Conservation (phyloP, 1,284 basidiomycete genomes). For the Pholiota adiposa region DNA sequence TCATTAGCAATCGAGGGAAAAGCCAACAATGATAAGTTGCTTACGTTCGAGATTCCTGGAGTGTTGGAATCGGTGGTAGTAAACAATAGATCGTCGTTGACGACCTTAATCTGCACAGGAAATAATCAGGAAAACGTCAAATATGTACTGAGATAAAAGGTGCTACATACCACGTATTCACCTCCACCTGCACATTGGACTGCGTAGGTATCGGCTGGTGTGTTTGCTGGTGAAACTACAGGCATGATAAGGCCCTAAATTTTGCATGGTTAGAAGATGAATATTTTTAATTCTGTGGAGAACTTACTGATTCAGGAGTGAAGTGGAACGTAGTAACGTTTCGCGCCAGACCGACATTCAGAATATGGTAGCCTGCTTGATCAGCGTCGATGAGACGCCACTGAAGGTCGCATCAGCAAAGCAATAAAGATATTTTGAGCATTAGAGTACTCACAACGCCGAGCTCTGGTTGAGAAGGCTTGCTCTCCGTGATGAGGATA, state of each 20-base stretch:
- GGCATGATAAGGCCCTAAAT: constrained; percentile 12
- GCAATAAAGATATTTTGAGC: neutral
- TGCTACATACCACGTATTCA: constrained; percentile 11
- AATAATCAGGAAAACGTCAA: neutral
- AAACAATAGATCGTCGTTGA: constrained; percentile 11
- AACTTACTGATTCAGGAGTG: constrained; percentile 10
- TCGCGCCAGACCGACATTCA: constrained; percentile 8
- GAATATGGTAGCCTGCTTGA: constrained; percentile 13
- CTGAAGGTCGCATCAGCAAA: neutral
- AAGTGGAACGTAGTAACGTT: constrained; percentile 14
- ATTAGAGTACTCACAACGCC: constrained; percentile 4
- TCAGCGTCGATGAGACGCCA: constrained; percentile 7
- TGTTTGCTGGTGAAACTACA: constrained; percentile 1
- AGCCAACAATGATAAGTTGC: neutral
- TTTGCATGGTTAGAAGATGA: neutral
- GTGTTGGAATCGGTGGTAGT: constrained; percentile 1
- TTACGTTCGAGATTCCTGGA: constrained; percentile 8
- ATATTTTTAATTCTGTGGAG: neutral
- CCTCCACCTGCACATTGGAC: constrained; percentile 14
- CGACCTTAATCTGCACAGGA: constrained; percentile 9
- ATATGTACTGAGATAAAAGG: neutral
- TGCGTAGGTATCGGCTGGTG: constrained; percentile 11
- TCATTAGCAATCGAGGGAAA: neutral
- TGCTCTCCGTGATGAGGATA: constrained; percentile 7
- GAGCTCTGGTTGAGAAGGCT: constrained; percentile 1